phyloP scores from a whole-genome alignment of 192 early-diverging fungal species.

The Coemansia sp. region DNA sequence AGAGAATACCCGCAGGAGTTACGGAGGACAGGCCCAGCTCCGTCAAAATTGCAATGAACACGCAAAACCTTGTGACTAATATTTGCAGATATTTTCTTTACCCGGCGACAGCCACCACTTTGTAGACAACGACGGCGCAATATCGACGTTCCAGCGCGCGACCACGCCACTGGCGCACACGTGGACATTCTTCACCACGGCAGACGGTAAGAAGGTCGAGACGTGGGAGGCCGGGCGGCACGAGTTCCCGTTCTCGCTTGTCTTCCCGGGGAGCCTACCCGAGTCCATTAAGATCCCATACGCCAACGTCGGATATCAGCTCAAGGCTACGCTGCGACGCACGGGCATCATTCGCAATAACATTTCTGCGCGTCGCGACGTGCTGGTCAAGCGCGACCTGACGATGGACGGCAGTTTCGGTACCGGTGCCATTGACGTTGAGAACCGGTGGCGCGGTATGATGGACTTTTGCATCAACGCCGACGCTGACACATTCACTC shows the following conservation, averaged over 20 bases:
- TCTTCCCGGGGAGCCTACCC: conserved; percentile 45
- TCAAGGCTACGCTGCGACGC: conserved; percentile 46
- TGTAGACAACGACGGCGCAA: conserved; percentile 43
- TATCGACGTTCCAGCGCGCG: conserved; percentile 44
- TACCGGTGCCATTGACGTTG: conserved; percentile 46
- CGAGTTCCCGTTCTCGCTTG: conserved; percentile 48
- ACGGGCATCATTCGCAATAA: conserved; percentile 41
- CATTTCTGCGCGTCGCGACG: conserved; percentile 23
- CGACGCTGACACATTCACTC: conserved; percentile 43
- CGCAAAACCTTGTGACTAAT: background rate
- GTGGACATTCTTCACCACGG: conserved; percentile 45
- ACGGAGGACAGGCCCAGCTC: background rate
- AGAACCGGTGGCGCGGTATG: conserved; percentile 49
- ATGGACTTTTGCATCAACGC: conserved; percentile 41
- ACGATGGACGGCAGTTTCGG: conserved; percentile 44
- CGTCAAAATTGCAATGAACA: background rate
- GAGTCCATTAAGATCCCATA: conserved; percentile 48
- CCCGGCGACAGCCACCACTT: background rate
- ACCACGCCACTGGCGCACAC: conserved; percentile 41
- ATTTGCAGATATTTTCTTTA: conserved; percentile 5
- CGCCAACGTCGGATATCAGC: conserved; percentile 44
- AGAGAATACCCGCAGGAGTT: background rate
- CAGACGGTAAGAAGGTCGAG: conserved; percentile 41
- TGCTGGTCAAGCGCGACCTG: conserved; percentile 48
- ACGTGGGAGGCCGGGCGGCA: conserved; percentile 48